These are phyloP conservation scores for Monilinia fructigena DNA, from an alignment of 2,329 filamentous ascomycete species.

Conservation along the genomic window DNA sequence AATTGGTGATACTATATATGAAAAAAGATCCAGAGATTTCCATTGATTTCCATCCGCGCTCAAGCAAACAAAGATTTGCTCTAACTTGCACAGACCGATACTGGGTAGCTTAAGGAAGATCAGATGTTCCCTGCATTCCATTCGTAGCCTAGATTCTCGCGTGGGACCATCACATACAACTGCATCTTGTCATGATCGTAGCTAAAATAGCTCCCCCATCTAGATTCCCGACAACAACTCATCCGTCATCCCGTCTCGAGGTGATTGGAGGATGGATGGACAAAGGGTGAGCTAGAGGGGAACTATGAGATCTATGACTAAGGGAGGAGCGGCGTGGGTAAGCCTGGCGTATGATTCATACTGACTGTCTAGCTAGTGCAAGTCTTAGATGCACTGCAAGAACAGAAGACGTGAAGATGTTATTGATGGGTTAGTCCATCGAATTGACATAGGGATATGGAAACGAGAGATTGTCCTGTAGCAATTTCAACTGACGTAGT, in stretches of 20 bases:
- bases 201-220: too few species aligned
- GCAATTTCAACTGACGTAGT: neutral
- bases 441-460: neutral
- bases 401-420: neutral
- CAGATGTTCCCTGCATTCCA: neutral
- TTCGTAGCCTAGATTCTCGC: neutral
- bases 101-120: conserved; percentile 5
- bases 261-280: too few species aligned
- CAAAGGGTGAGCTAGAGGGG: too few species aligned
- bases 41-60: neutral
- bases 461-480: neutral
- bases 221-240: too few species aligned
- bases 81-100: conserved; percentile 11
- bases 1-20: conserved; percentile 12
- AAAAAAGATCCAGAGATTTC: neutral
- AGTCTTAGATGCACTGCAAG: neutral
- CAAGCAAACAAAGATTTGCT: neutral
- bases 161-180: neutral
- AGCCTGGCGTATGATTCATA: neutral
- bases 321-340: neutral
- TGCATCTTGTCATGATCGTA: neutral
- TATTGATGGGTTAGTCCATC: neutral
- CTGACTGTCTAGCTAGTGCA: neutral
- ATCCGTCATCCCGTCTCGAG: too few species aligned
- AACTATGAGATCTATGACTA: neutral